Base-by-base conservation (phyloP, 2,329 filamentous ascomycete species). In the Beauveria sp. region DNA sequence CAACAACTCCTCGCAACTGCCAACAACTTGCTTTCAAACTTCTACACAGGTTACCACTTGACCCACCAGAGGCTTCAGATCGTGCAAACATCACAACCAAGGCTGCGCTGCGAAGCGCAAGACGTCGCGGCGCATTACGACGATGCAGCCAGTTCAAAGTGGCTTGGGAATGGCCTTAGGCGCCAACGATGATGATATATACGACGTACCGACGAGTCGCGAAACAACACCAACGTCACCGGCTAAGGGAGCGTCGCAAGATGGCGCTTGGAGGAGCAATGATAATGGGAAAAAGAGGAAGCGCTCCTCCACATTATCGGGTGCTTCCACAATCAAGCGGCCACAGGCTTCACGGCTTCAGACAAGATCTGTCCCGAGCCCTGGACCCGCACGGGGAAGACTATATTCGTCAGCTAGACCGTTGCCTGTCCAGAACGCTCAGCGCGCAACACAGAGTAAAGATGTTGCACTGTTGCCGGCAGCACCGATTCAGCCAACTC, bases 171-270 rank as follows among this genome's bases (percentile, higher is more conserved):
- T 5, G 41, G 41, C 20, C 26, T 47, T 30, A 16, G 50, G 20
- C 8, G 37, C 28, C 18, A 53, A 53, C n/a, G 57, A 61, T 46
- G 51, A 61, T 30, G 58, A 61, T 51, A 55, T 61, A 55, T 61
- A 61, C 58, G 44, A 62, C 20, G 37, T 62, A 51, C 56, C 55
- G 7, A 46, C 52, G 9, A 59, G 55, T 41, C 50, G 20, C 34
- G 61, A 52, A 54, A 48, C 55, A 16, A 55, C 55, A 40, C 55
- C 50, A 37, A 50, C 28, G 30, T 46, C 41, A 16, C 54, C 47
- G 20, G 47, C 37, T 14, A 50, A 55, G 14, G 51, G 16, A 22
- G 28, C 22, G 54, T 47, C 47, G 41, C 60, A 48, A 47, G 54
- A 34, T 18, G 34, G 51, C 46, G 20, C 40, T 40, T 30, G 54